A percentile compares a stretch with the other conserved stretches of the same genome.
phyloP scores from a whole-genome alignment of 768 basidiomycete genomes.

The Omphalotus guepiniiformis region DNA sequence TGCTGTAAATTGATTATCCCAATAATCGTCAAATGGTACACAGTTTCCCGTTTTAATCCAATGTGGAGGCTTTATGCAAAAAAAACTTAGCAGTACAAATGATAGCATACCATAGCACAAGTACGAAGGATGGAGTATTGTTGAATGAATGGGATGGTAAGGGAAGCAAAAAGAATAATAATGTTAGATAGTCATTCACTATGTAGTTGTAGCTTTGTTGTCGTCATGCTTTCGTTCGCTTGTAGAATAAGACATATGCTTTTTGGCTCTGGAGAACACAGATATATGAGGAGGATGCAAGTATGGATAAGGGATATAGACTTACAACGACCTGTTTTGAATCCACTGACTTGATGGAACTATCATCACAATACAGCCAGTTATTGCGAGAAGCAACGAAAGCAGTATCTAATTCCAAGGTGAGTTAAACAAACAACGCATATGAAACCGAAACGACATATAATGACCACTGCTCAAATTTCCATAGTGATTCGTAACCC shows the following conservation, averaged over 20 bases:
- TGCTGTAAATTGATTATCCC: too few species aligned
- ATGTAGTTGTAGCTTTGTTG: too few species aligned
- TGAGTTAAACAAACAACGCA: slow-evolving; percentile 4
- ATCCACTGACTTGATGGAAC: slow-evolving; percentile 70
- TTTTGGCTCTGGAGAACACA: slow-evolving; percentile 37
- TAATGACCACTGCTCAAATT: slow-evolving; percentile 95
- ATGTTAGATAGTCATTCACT: too few species aligned
- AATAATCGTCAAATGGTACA: too few species aligned
- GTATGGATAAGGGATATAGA: slow-evolving; percentile 7
- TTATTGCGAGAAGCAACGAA: slow-evolving; percentile 81
- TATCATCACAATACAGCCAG: slow-evolving; percentile 95
- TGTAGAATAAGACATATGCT: slow-evolving; percentile 84
- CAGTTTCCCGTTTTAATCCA: too few species aligned
- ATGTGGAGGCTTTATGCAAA: too few species aligned
- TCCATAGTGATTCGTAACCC: slow-evolving; percentile 94
- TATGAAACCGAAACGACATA: slow-evolving; percentile 36
- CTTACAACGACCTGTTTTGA: slow-evolving; percentile 81
- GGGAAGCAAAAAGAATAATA: too few species aligned
- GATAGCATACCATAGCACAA: too few species aligned
- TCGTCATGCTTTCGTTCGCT: slow-evolving; percentile 39
- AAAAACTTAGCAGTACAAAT: too few species aligned
- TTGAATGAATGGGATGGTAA: too few species aligned
- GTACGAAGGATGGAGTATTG: too few species aligned
- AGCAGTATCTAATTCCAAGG: slow-evolving; percentile 69
- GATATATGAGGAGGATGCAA: slow-evolving; percentile 1